Evolutionary conservation across 2,329 filamentous ascomycete genomes (phyloP), one percentile per base, ranked within the genome.

Genomic region (Colletotrichum higginsianum): DNA sequence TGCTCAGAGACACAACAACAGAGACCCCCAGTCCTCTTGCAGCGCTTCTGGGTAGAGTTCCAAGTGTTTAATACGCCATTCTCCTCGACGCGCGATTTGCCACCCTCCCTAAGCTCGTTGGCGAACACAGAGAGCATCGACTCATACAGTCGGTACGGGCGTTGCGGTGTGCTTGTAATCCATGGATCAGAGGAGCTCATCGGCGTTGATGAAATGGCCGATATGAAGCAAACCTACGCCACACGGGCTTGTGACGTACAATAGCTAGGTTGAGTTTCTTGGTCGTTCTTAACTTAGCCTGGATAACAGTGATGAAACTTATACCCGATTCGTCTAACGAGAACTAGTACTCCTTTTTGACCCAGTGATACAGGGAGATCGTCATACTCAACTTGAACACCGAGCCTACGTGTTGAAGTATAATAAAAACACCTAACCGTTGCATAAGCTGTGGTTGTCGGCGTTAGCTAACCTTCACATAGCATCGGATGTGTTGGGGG

Each of bases 161-260:
- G 80, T 97, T 94, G 75, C 94, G 89, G 79, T 94, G 94, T 9
- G 93, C 94, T 93, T 92, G 74, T 91, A 85, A 77, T 97, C 94
- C 60, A 97, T 86, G 79, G 91, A 94, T 72, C 86, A 83, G 80
- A 89, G 90, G 58, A 97, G 85, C 63, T 93, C 90, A 2, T 87
- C 86, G 6, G 92, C 90, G 79, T 97, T 89, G 85, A 97, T 93
- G 57, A 98, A 86, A 82, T 98, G 98, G 72, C 95, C 95, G 78
- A 98, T 98, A 83, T 96, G 1, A 94, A 94, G 67, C 87, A 90
- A 18, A 18, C 42, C 46, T 7, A 71, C 58, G 13, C 67, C 67
- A 18, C 61, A 61, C 7, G 56, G 56, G 15, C 56, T 46, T 84
- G 97, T 97, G 77, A 96, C 72, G 16, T 61, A 73, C 82, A 98